phyloP scores from a whole-genome alignment of 495 filamentous ascomycete species.

The Daldinia grandis region DNA sequence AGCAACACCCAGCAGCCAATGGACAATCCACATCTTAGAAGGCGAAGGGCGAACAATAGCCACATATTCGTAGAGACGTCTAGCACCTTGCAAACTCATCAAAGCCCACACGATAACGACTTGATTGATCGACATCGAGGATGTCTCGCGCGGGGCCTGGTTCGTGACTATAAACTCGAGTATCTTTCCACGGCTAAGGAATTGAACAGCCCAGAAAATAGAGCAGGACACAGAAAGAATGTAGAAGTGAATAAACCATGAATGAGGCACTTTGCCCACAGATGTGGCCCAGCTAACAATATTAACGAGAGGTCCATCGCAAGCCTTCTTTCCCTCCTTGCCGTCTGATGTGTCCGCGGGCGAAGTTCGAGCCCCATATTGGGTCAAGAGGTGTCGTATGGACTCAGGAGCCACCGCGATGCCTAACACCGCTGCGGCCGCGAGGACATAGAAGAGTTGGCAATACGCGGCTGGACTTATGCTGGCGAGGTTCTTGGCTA shows the following conservation, averaged over 20 bases:
- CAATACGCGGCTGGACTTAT: slow-evolving; percentile 52
- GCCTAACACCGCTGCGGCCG: slow-evolving; percentile 47
- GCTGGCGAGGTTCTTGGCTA: slow-evolving; percentile 15
- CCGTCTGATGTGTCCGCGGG: slow-evolving; percentile 2
- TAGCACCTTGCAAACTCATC: slow-evolving; percentile 74
- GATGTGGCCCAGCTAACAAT: slow-evolving; percentile 47
- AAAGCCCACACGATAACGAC: slow-evolving; percentile 72
- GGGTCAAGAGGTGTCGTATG: slow-evolving; percentile 52
- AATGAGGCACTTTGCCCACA: slow-evolving; percentile 74
- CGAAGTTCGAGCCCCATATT: slow-evolving; percentile 59
- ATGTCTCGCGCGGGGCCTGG: slow-evolving; percentile 37
- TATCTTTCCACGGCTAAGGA: slow-evolving; percentile 63
- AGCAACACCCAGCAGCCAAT: slow-evolving; percentile 78
- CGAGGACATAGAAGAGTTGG: slow-evolving; percentile 57
- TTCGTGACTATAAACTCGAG: slow-evolving; percentile 53
- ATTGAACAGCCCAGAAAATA: slow-evolving; percentile 78
- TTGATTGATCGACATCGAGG: slow-evolving; percentile 70
- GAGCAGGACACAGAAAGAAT: slow-evolving; percentile 73
- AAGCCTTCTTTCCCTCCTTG: slow-evolving; percentile 4
- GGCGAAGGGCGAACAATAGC: slow-evolving; percentile 67
- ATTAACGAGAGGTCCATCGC: slow-evolving; percentile 33
- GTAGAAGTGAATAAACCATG: slow-evolving; percentile 91
- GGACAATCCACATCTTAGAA: slow-evolving; percentile 80
- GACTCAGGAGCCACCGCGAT: slow-evolving; percentile 53
- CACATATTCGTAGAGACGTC: slow-evolving; percentile 78